Evolutionary conservation across 495 filamentous ascomycete genomes (phyloP).

Genomic region (Aspergillus bridgeri): DNA sequence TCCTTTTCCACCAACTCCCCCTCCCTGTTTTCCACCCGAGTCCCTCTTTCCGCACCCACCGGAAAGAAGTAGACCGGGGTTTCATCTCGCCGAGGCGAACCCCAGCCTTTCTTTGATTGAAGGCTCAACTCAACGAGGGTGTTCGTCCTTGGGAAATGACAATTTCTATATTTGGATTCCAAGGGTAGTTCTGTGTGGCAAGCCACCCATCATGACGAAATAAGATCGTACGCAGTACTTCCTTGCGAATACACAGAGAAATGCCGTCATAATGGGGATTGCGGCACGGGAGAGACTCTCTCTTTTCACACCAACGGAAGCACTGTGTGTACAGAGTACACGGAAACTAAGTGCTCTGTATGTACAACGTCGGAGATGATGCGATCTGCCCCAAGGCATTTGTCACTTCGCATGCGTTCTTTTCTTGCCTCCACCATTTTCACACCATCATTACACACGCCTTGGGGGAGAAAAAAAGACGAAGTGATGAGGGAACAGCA

Average conservation of each 20-base stretch:
- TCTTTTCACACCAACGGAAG: neutral
- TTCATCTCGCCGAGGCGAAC: neutral
- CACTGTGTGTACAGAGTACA: too few species aligned
- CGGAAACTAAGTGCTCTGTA: too few species aligned
- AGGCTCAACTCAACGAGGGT: neutral
- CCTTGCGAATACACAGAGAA: neutral
- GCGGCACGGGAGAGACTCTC: neutral
- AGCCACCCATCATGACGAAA: neutral
- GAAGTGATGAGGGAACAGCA: neutral
- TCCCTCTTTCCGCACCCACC: neutral
- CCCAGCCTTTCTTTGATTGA: neutral
- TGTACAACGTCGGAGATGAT: neutral
- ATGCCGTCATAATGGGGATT: neutral
- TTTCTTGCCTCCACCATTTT: neutral
- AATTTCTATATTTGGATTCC: neutral
- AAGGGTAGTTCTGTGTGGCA: neutral
- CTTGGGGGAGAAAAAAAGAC: neutral
- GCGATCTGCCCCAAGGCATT: neutral
- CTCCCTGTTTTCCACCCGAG: neutral
- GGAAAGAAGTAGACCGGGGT: neutral
- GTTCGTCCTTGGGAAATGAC: neutral
- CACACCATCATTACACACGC: neutral
- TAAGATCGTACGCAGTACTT: neutral
- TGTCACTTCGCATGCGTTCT: neutral
- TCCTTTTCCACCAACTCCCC: neutral